Evolutionary conservation across 805 yeast species (phyloP), one percentile per base, ranked within the genome.

Genomic region (Cyberlindnera japonica): DNA sequence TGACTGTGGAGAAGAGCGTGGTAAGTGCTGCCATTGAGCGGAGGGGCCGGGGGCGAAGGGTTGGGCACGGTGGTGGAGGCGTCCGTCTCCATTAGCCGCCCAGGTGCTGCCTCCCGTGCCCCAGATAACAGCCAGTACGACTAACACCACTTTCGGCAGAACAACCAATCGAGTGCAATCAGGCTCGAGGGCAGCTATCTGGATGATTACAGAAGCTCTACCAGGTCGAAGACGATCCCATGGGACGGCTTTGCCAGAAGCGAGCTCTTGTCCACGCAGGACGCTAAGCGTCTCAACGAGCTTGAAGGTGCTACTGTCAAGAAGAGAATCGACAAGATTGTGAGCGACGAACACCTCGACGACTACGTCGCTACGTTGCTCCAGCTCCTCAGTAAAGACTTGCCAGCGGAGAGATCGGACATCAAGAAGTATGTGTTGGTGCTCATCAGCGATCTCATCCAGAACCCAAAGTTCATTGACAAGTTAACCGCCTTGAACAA

Each of bases 181-280:
- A 47, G 60, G 39, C 63, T 84, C 52, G 90, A 86, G 48, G 82
- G 87, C 60, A 73, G 73, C 23, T 79, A 74, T 52, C 69, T 86
- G 55, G 71, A 73, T 43, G 90, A 82, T 53, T 73, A 81, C 38
- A 71, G 82, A 51, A 69, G 73, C 49, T 78, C 77, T 46, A 80
- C 88, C 48, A 72, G 93, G 54, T 81, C 85, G 45, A 76, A 93
- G 49, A 80, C 90, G 23, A 77, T 89, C 41, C 95, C 95, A 23
- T 90, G 97, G 97, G 95, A 86, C 55, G 95, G 95, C 9, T 79
- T 84, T 53, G 81, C 85, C 10, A 73, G 95, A 40, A 81, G 90
- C 15, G 79, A 77, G 35, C 74, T 80, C 33, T 69, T 90, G 27
- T 65, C 81, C 32, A 73, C 72, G 37, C 77, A 76, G 45, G 93